Conservation (phyloP, 2,329 filamentous ascomycete genomes). For the Penicillium sp. region DNA sequence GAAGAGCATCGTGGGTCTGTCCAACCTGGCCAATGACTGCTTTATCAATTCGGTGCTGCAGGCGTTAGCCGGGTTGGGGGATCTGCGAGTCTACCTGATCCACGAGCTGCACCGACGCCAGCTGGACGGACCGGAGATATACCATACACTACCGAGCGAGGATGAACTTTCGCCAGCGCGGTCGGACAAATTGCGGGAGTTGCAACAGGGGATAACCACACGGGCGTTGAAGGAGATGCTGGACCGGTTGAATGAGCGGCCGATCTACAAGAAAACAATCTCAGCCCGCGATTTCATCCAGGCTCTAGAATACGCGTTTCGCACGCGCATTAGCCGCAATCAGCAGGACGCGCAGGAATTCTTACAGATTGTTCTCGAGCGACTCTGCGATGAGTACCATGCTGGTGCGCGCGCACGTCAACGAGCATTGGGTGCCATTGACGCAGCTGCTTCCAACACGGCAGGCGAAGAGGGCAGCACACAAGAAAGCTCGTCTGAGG, state of each 20-base stretch:
- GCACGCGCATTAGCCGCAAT: slow-evolving; percentile 84
- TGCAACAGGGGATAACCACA: slow-evolving; percentile 82
- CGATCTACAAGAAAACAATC: slow-evolving; percentile 91
- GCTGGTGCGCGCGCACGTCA: slow-evolving; percentile 73
- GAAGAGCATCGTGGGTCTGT: slow-evolving; percentile 83
- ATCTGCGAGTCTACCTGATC: slow-evolving; percentile 88
- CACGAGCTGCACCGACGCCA: slow-evolving; percentile 81
- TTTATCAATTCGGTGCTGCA: slow-evolving; percentile 97
- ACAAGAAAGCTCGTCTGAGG: slow-evolving; percentile 29
- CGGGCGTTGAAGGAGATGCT: slow-evolving; percentile 87
- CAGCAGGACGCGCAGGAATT: slow-evolving; percentile 99
- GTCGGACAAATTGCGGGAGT: slow-evolving; percentile 53
- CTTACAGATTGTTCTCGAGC: slow-evolving; percentile 86
- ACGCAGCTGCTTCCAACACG: slow-evolving; percentile 19
- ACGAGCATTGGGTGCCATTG: slow-evolving; percentile 31
- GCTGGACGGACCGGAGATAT: slow-evolving; percentile 75
- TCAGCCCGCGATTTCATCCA: slow-evolving; percentile 81
- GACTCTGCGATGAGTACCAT: slow-evolving; percentile 90
- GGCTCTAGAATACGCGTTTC: slow-evolving; percentile 81
- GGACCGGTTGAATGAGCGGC: slow-evolving; percentile 87
- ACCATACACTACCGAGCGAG: slow-evolving; percentile 59
- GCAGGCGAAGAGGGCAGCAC: slow-evolving; percentile 10
- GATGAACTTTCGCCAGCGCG: slow-evolving; percentile 39
- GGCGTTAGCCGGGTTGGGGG: slow-evolving; percentile 83
- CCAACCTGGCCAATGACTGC: slow-evolving; percentile 91